These are phyloP conservation scores for Naganishia antarctica DNA, from an alignment of 768 basidiomycete species.

Conservation along the genomic window DNA sequence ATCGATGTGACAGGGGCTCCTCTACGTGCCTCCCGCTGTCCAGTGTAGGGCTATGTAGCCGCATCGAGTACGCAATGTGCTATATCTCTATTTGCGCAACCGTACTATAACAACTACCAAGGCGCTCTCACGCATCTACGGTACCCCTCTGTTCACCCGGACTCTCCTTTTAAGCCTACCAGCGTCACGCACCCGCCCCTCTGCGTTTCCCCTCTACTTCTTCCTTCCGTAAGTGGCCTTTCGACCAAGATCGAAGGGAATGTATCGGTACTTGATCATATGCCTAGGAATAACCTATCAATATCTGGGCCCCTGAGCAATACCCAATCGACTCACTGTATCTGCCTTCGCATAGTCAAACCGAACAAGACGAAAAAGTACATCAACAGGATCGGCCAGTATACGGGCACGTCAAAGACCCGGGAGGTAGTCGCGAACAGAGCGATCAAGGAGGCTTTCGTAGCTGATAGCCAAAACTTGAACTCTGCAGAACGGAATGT, in stretches of 20 bases:
- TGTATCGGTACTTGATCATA: constrained; percentile 98
- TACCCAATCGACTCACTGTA: constrained; percentile 63
- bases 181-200: no score
- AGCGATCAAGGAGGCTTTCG: constrained; percentile 78
- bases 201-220: constrained; percentile 23
- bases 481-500: constrained; percentile 39
- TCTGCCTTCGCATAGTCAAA: constrained; percentile 91
- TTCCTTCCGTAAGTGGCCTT: constrained; percentile 74
- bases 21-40: no score
- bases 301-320: background rate
- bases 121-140: no score
- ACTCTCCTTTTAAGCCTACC: no score
- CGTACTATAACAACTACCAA: no score
- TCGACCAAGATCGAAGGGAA: constrained; percentile 91
- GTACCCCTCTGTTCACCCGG: no score
- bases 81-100: background rate
- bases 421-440: constrained; percentile 74
- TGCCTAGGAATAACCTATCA: constrained; percentile 57
- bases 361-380: constrained; percentile 95
- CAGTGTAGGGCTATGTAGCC: no score
- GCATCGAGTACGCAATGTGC: no score
- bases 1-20: no score
- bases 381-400: constrained; percentile 96
- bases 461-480: constrained; percentile 72
- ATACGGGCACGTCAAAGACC: constrained; percentile 91